Evolutionary conservation across 2,329 filamentous ascomycete species (phyloP).

Genomic region (Penicillium sp.): DNA sequence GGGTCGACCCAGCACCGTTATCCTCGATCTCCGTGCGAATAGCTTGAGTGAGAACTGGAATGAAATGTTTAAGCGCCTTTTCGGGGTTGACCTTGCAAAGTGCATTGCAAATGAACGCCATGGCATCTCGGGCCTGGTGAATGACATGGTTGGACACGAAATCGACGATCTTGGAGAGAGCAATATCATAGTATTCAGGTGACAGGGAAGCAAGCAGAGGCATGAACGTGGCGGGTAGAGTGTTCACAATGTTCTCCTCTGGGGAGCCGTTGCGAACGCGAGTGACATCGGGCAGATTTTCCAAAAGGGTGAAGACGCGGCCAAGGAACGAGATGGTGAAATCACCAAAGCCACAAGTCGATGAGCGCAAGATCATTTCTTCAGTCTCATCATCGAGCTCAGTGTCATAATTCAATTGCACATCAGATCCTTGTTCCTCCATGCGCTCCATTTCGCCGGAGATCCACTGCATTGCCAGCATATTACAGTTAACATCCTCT

Average conservation of each 20-base stretch:
- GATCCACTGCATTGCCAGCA: constrained; percentile 88
- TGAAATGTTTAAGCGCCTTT: constrained; percentile 86
- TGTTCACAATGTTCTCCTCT: constrained; percentile 97
- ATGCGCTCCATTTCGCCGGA: constrained; percentile 92
- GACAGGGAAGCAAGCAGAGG: constrained; percentile 90
- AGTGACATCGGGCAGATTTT: constrained; percentile 91
- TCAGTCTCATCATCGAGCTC: constrained; percentile 87
- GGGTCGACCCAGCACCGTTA: constrained; percentile 92
- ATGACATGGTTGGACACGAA: constrained; percentile 95
- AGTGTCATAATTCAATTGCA: constrained; percentile 81
- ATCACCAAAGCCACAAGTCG: constrained; percentile 90
- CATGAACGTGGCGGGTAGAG: constrained; percentile 85
- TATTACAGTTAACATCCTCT: constrained; percentile 71
- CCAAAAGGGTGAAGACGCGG: constrained; percentile 91
- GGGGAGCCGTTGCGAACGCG: constrained; percentile 87
- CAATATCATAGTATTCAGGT: constrained; percentile 89
- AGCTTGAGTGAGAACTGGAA: constrained; percentile 86
- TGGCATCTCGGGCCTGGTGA: constrained; percentile 93
- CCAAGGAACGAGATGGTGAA: constrained; percentile 90
- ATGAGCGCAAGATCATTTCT: constrained; percentile 84
- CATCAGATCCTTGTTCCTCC: constrained; percentile 81
- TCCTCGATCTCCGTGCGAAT: constrained; percentile 97
- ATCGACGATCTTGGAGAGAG: constrained; percentile 85
- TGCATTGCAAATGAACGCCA: constrained; percentile 97
- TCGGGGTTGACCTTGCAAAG: constrained; percentile 94